phyloP scores from a whole-genome alignment of 2,329 filamentous ascomycete species.

The Coccinonectria pachysandricola region DNA sequence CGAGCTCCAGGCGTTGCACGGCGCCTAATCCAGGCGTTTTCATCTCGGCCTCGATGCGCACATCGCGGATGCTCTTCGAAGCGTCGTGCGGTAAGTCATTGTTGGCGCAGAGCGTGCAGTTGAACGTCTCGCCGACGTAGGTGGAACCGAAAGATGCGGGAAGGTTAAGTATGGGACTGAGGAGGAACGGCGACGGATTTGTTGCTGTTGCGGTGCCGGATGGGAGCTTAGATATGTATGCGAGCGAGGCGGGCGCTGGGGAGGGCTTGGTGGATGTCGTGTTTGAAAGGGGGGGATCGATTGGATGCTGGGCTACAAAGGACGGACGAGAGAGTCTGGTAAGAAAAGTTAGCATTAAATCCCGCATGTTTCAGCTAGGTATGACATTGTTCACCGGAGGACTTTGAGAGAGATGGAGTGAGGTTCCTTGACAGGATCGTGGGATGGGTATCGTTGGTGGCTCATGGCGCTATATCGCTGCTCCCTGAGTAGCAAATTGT shows the following conservation, averaged over 20 bases:
- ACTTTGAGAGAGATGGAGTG: conserved; percentile 74
- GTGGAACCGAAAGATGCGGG: conserved; percentile 88
- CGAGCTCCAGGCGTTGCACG: conserved; percentile 57
- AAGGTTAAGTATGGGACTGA: conserved; percentile 63
- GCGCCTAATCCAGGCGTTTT: conserved; percentile 61
- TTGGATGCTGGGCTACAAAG: conserved; percentile 59
- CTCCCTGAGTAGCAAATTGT: too few relatives aligned
- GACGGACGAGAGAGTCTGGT: conserved; percentile 71
- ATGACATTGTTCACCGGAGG: conserved; percentile 40
- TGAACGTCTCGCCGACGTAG: conserved; percentile 91
- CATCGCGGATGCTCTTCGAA: conserved; percentile 54
- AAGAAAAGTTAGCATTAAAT: too few relatives aligned
- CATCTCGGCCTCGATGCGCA: conserved; percentile 85
- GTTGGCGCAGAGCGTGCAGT: conserved; percentile 92
- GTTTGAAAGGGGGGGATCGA: conserved; percentile 35
- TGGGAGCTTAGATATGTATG: too few relatives aligned
- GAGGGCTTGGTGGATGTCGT: conserved; percentile 31
- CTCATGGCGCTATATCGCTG: conserved; percentile 32
- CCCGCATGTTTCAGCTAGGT: too few relatives aligned
- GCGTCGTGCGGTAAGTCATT: conserved; percentile 49
- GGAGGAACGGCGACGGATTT: conserved; percentile 45
- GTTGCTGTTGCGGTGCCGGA: conserved; percentile 31
- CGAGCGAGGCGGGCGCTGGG: conserved; percentile 56
- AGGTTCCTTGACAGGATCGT: conserved; percentile 58
- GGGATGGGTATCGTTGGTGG: conserved; percentile 47